Evolutionary conservation across 2,329 filamentous ascomycete genomes (phyloP).

Genomic region (Fusarium buxicola): DNA sequence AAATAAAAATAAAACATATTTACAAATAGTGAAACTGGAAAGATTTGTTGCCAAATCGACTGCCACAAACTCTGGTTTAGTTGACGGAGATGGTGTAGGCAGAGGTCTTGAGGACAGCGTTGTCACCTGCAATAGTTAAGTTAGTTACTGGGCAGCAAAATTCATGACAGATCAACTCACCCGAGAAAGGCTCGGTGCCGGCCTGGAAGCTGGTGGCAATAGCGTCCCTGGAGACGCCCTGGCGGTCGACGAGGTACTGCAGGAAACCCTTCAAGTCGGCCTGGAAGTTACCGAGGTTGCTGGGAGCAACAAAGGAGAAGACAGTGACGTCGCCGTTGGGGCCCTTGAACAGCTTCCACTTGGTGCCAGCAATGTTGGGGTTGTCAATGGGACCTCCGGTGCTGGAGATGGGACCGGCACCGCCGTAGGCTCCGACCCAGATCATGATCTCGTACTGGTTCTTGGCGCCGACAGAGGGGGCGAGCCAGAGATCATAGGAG

Average conservation of each 20-base stretch:
- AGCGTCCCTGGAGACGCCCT: constrained; percentile 51
- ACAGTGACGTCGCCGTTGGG: constrained; percentile 69
- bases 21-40: not conserved
- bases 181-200: constrained; percentile 69
- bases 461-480: constrained; percentile 54
- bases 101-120: constrained; percentile 36
- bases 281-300: constrained; percentile 62
- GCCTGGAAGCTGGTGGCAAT: constrained; percentile 42
- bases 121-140: constrained; percentile 20
- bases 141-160: not conserved
- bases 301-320: constrained; percentile 63
- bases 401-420: constrained; percentile 65
- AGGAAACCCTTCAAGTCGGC: constrained; percentile 70
- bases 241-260: constrained; percentile 62
- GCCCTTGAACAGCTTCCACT: constrained; percentile 72
- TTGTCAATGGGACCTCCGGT: constrained; percentile 48
- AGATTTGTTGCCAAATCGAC: not conserved
- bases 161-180: constrained; percentile 33
- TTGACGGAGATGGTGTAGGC: constrained; percentile 32
- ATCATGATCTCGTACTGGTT: constrained; percentile 74
- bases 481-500: constrained; percentile 71
- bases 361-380: constrained; percentile 62
- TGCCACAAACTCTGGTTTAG: constrained; percentile 1
- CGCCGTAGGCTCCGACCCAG: constrained; percentile 69
- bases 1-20: not conserved